Evolutionary conservation across 1,284 basidiomycete species (phyloP).

Genomic region (Lentinus polychrous): DNA sequence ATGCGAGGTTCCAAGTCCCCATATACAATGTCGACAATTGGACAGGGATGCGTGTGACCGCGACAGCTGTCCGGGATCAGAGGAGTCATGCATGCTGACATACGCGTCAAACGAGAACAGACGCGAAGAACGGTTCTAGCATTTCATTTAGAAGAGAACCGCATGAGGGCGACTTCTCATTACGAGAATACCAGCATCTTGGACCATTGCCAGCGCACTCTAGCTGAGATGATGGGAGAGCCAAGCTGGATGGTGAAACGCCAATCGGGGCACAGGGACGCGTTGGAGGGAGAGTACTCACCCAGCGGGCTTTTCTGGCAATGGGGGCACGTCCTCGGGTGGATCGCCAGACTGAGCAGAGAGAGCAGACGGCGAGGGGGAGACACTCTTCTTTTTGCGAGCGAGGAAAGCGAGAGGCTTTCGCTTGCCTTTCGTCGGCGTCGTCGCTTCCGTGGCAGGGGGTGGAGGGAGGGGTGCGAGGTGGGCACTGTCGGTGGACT

Average conservation of each 20-base stretch:
- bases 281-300: neutral
- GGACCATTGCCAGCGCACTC: neutral
- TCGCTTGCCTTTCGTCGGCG: conserved; percentile 17
- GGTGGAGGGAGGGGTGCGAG: conserved; percentile 13
- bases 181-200: too few relatives aligned
- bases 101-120: too few relatives aligned
- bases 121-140: too few relatives aligned
- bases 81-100: too few relatives aligned
- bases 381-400: conserved; percentile 21
- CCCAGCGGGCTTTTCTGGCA: conserved; percentile 3
- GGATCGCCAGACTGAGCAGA: conserved; percentile 6
- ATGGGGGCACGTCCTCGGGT: conserved; percentile 4
- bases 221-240: neutral
- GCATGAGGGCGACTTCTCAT: too few relatives aligned
- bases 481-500: conserved; percentile 11
- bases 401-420: conserved; percentile 21
- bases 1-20: neutral
- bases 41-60: too few relatives aligned
- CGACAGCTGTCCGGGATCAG: too few relatives aligned
- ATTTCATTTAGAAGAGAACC: too few relatives aligned
- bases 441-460: conserved; percentile 7
- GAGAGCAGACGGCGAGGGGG: conserved; percentile 10
- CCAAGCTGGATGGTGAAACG: neutral
- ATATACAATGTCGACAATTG: too few relatives aligned
- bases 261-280: too few relatives aligned